phyloP scores from a whole-genome alignment of 2,329 filamentous ascomycete species.

The Penicillium paneum region DNA sequence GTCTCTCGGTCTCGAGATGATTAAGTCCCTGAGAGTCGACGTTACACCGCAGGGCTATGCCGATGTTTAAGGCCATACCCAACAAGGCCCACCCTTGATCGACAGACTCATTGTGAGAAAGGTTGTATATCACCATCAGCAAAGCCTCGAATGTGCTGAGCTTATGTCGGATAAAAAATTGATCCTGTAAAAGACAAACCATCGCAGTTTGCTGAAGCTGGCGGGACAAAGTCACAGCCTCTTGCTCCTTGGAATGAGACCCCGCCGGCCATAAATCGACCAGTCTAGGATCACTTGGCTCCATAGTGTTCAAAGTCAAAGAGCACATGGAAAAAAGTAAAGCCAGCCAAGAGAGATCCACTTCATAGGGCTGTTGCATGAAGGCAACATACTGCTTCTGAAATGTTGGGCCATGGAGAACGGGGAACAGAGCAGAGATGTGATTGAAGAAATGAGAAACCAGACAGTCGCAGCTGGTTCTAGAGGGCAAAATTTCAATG shows the following conservation, averaged over 20 bases:
- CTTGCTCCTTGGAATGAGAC: not conserved
- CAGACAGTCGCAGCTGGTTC: slow-evolving; percentile 16
- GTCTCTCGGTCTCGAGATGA: slow-evolving; percentile 24
- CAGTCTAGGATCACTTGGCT: slow-evolving; percentile 20
- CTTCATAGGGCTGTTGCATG: slow-evolving; percentile 13
- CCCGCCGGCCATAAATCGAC: slow-evolving; percentile 13
- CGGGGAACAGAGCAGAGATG: slow-evolving; percentile 23
- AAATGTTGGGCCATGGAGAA: slow-evolving; percentile 32
- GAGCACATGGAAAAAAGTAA: slow-evolving; percentile 29
- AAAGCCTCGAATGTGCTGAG: slow-evolving; percentile 31
- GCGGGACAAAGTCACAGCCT: not conserved
- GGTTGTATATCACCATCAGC: slow-evolving; percentile 31
- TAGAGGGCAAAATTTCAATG: slow-evolving; percentile 9
- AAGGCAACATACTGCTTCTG: slow-evolving; percentile 25
- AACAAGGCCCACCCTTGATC: slow-evolving; percentile 30
- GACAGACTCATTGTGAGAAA: slow-evolving; percentile 25
- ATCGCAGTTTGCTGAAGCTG: slow-evolving; percentile 20
- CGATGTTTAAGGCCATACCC: slow-evolving; percentile 31
- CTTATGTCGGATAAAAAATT: slow-evolving; percentile 29
- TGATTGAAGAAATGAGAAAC: slow-evolving; percentile 15
- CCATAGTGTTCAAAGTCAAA: slow-evolving; percentile 23
- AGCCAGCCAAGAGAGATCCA: slow-evolving; percentile 29
- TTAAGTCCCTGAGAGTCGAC: slow-evolving; percentile 19
- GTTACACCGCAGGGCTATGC: slow-evolving; percentile 31
- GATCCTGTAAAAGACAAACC: slow-evolving; percentile 28